A percentile compares a stretch with the other conserved stretches of the same genome.
Conservation (phyloP, 23 red algal genomes). For the Cyanidiococcus yangmingshanensis region DNA sequence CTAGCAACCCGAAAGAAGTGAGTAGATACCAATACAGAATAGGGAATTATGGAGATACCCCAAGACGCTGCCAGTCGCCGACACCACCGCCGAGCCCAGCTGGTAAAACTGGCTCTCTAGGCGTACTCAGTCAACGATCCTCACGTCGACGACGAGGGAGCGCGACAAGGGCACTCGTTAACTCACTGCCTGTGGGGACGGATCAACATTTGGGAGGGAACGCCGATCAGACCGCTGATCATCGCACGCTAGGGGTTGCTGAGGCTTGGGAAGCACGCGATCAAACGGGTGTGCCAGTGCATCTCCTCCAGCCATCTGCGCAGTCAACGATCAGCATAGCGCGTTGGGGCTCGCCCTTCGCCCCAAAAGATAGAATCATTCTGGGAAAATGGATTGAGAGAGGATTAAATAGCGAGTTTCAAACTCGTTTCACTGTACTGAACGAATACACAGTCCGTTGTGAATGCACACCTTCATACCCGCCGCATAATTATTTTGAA, state of each 20-base stretch:
- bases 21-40: background rate
- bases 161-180: background rate
- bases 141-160: background rate
- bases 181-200: background rate
- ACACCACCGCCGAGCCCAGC: background rate
- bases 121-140: background rate
- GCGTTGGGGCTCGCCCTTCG: slow-evolving; percentile 12
- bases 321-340: background rate
- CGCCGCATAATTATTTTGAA: slow-evolving; percentile 6
- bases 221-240: too few relatives aligned
- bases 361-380: background rate
- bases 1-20: background rate
- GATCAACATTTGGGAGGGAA: too few relatives aligned
- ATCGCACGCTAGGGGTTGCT: too few relatives aligned
- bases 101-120: background rate
- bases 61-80: background rate
- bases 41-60: background rate
- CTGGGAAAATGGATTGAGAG: background rate
- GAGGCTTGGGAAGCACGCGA: background rate
- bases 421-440: slow-evolving; percentile 24
- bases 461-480: background rate
- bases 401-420: background rate
- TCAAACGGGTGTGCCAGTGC: background rate
- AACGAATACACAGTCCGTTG: slow-evolving; percentile 22
- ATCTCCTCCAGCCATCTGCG: background rate